These are phyloP conservation scores for Nicotiana benthamiana DNA, from an alignment of 257 asterid species.

Conservation along the genomic window DNA sequence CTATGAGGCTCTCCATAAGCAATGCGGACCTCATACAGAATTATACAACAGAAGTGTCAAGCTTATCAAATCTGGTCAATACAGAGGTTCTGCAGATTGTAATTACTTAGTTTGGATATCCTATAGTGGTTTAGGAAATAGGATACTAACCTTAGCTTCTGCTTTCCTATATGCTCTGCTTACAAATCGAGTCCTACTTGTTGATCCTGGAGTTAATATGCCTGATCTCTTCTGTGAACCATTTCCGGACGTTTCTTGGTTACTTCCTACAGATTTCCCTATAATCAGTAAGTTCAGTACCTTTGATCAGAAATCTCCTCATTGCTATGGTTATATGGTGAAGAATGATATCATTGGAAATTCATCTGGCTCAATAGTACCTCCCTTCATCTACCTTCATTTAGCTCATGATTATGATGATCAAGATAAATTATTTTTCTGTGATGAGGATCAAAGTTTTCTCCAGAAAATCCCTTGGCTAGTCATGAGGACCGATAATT, in stretches of 20 bases:
- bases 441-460: constrained; percentile 46
- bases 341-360: constrained; percentile 26
- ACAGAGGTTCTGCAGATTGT: constrained; percentile 31
- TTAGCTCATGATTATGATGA: constrained; percentile 59
- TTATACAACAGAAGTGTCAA: constrained; percentile 45
- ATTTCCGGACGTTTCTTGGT: constrained; percentile 69
- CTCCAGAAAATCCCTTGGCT: constrained; percentile 50
- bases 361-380: constrained; percentile 6
- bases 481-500: constrained; percentile 49
- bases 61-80: constrained; percentile 31
- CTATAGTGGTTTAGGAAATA: constrained; percentile 65
- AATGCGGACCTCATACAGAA: constrained; percentile 64
- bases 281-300: constrained; percentile 17
- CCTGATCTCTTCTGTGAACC: constrained; percentile 87
- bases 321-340: constrained; percentile 52
- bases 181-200: constrained; percentile 63
- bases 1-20: constrained; percentile 61
- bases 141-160: constrained; percentile 56
- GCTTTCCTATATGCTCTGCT: constrained; percentile 76
- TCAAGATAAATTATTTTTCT: constrained; percentile 57
- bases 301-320: constrained; percentile 38
- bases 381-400: constrained; percentile 52
- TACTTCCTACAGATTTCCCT: constrained; percentile 66
- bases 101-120: constrained; percentile 71
- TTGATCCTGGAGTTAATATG: constrained; percentile 48